Percentiles rank a stretch among this genome's conserved stretches.
These are phyloP conservation scores for Nitzschia inconspicua DNA, from an alignment of 108 stramenopile genomes.

Conservation along the genomic window DNA sequence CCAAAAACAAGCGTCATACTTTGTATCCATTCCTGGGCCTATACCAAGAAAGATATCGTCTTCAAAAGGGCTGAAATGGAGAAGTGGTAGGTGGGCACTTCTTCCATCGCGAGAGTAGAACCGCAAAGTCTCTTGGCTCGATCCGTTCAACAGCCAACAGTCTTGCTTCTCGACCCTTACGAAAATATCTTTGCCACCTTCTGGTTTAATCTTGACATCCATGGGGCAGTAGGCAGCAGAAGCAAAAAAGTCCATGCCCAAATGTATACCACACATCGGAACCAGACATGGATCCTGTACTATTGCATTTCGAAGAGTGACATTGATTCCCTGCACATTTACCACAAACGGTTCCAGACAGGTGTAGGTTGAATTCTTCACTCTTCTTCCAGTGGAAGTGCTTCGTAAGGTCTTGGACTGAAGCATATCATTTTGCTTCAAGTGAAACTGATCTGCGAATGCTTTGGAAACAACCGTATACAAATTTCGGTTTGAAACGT, in stretches of 20 bases:
- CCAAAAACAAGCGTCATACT: neutral
- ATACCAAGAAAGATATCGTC: neutral
- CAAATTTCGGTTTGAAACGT: too few relatives aligned
- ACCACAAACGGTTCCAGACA: neutral
- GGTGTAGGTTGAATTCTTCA: neutral
- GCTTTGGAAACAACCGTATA: too few relatives aligned
- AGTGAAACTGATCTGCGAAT: too few relatives aligned
- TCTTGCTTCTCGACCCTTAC: neutral
- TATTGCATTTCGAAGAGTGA: neutral
- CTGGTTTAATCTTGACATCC: neutral
- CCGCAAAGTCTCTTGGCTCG: neutral
- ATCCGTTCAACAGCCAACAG: neutral
- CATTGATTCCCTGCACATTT: neutral
- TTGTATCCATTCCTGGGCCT: neutral
- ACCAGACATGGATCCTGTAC: neutral
- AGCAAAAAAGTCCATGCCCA: neutral
- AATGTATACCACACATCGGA: neutral
- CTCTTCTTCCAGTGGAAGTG: neutral
- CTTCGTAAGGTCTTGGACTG: neutral
- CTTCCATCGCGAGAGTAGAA: neutral
- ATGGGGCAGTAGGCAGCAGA: neutral
- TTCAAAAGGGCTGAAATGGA: neutral
- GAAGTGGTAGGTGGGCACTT: neutral
- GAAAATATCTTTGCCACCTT: too few relatives aligned
- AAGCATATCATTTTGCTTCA: neutral